Conservation (phyloP, 306 rosid species). For the Senna siamea region DNA sequence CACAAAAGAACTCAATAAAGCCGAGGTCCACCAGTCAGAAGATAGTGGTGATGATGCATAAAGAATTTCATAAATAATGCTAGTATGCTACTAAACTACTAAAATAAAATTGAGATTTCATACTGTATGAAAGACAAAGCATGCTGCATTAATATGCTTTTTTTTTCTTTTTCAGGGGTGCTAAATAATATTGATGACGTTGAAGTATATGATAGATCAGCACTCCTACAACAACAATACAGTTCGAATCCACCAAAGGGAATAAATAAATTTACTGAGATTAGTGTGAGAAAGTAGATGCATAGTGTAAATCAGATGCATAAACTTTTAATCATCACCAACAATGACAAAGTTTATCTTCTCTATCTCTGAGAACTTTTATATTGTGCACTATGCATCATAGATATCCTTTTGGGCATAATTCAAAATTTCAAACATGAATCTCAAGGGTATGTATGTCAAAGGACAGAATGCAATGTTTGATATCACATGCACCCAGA, state of each 20-base stretch:
- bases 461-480: conserved; percentile 17
- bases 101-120: background rate
- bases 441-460: background rate
- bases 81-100: background rate
- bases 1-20: background rate
- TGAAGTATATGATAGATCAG: conserved; percentile 7
- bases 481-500: background rate
- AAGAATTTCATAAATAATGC: background rate
- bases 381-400: conserved; percentile 16
- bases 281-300: background rate
- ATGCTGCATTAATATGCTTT: background rate
- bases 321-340: conserved; percentile 19
- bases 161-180: background rate
- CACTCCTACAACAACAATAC: conserved; percentile 15
- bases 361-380: conserved; percentile 9
- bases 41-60: background rate
- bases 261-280: background rate
- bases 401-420: conserved; percentile 24
- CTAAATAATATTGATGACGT: conserved; percentile 5
- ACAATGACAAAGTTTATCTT: background rate
- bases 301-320: background rate
- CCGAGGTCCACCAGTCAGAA: background rate
- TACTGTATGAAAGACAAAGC: background rate
- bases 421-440: conserved; percentile 23
- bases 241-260: conserved; percentile 17